Evolutionary conservation across 2,329 filamentous ascomycete species (phyloP), one percentile per base, ranked within the genome.

Genomic region (Aspergillus neoniger): DNA sequence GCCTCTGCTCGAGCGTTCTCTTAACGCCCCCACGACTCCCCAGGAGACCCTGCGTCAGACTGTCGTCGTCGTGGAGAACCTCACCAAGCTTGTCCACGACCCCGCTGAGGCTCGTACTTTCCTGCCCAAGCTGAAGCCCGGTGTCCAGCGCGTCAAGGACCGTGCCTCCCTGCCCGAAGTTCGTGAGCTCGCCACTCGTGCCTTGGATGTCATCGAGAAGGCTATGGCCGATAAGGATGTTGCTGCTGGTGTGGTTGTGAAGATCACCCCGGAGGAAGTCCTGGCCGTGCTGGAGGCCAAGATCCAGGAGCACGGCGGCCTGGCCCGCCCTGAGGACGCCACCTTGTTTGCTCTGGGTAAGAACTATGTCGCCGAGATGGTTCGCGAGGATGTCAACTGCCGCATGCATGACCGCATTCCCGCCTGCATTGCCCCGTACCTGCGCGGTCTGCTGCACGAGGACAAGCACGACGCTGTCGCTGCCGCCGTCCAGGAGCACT

Each of bases 51-150:
- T 97, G 58, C 90, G 95, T 63, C 94, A 97, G 80, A 96, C 95
- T 2, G 92, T 96, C 30, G 92, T 99, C 57, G 96, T 99, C 55
- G 91, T 95, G 19, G 95, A 99, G 81, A 99, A 99, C 80, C 82
- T 99, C 81, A 99, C 95, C 63, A 98, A 96, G 82, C 87, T 99
- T 32, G 95, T 99, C 28, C 95, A 99, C 77, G 93, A 91, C 75
- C 95, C 95, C 14, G 87, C 96, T 62, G 95, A 99, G 81, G 95
- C 95, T 36, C 86, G 95, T 67, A 91, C 91, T 58, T 99, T 99
- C 84, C 80, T 99, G 74, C 95, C 95, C 55, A 97, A 96, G 79
- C 83, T 99, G 55, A 90, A 91, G 72, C 95, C 95, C 47, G 95
- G 95, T 85, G 91, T 99, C 50, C 92, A 97, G 82, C 85, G 84